phyloP scores from a whole-genome alignment of 371 early-diverging fungal species.

The Mucor sp. region DNA sequence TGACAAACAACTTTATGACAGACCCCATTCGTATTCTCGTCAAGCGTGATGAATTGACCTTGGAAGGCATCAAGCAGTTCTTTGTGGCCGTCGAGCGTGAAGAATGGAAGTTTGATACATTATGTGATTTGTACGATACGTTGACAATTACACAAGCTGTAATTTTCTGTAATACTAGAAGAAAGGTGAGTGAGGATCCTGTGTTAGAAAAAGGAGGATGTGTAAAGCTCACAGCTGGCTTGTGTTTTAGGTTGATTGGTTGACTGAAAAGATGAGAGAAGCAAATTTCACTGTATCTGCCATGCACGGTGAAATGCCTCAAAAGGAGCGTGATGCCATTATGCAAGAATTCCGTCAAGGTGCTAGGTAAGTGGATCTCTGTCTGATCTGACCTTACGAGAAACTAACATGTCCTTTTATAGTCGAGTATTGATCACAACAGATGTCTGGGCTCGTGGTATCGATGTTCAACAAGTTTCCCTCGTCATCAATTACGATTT shows the following conservation, averaged over 20 bases:
- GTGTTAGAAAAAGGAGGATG: not conserved
- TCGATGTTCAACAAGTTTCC: constrained; percentile 98
- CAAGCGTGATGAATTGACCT: constrained; percentile 99
- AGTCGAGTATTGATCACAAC: constrained; percentile 95
- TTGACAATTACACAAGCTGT: constrained; percentile 98
- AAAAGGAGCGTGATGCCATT: constrained; percentile 88
- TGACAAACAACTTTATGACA: constrained; percentile 97
- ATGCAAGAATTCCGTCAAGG: constrained; percentile 93
- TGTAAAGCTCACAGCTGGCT: not conserved
- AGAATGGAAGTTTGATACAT: constrained; percentile 96
- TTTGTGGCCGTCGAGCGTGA: constrained; percentile 97
- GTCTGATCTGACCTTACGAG: not conserved
- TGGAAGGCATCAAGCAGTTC: constrained; percentile 99
- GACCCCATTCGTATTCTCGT: constrained; percentile 98
- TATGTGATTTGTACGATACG: constrained; percentile 96
- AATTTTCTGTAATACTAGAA: constrained; percentile 98
- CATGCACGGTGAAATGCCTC: constrained; percentile 99
- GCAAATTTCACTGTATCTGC: constrained; percentile 96
- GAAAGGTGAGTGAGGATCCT: constrained; percentile 69
- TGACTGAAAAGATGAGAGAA: constrained; percentile 93
- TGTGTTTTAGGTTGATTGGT: constrained; percentile 81
- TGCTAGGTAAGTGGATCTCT: constrained; percentile 48
- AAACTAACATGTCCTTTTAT: not conserved
- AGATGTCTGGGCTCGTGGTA: constrained; percentile 96
- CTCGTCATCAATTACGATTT: constrained; percentile 94